Base-by-base conservation (phyloP, 352 stramenopile species). In the Phytophthora pinifolia region DNA sequence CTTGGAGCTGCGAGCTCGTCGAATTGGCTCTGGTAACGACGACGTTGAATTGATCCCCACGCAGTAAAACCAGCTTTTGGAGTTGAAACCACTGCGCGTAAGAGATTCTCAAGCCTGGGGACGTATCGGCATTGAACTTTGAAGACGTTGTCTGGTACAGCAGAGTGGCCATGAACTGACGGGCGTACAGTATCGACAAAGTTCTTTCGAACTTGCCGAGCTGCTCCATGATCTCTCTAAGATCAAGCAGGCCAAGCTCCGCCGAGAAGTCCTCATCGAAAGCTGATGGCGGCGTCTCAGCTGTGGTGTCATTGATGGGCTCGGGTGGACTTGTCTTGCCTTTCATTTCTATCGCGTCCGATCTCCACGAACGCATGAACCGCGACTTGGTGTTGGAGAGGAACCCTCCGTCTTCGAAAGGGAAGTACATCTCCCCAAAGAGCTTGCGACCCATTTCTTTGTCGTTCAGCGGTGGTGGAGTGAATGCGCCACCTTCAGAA, bases 371-470 rank as follows among this genome's bases (percentile, higher is more conserved):
- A 0, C 25, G 35, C 42, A 83, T 52, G 20, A 79, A 82, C 5
- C 46, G 62, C 0, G 60, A 49, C 12, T 63, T 68, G 0, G 51
- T 75, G 41, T 87, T 92, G 0, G 79, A 89, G 0, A 75, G 46
- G 33, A 76, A 91, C 0, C 84, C 84, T 20, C 84, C 80, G 18
- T 92, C 81, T 65, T 94, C 80, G 44, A 94, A 87, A 6, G 84
- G 84, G 22, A 92, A 94, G 31, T 94, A 92, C 75, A 88, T 91
- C 46, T 94, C 84, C 1, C 76, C 84, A 73, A 94, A 94, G 3
- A 91, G 65, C 54, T 91, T 92, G 14, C 84, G 72, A 1, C 70
- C 82, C 73, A 78, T 91, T 60, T 94, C 84, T 57, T 91, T 91
- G 36, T 91, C 83, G n/a, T 74, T 87, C 4, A 89, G 34, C 4